These are phyloP conservation scores for Parascedosporium putredinis DNA, from an alignment of 2,329 filamentous ascomycete genomes.

Conservation along the genomic window DNA sequence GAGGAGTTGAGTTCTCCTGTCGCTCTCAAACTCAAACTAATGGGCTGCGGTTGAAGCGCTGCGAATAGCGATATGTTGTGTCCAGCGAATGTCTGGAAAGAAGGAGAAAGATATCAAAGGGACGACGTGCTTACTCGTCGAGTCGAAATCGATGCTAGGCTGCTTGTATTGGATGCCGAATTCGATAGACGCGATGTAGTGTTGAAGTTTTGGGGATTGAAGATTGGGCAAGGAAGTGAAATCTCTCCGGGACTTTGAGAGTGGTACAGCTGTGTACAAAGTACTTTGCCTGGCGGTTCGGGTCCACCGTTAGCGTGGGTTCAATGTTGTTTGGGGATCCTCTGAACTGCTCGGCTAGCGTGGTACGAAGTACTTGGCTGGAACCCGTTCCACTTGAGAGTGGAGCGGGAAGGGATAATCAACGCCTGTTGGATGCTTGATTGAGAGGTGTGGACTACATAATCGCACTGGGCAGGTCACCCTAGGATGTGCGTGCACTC, in stretches of 20 bases:
- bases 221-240: constrained; percentile 8
- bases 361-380: neutral
- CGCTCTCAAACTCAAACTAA: neutral
- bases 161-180: neutral
- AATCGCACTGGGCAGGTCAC: no score
- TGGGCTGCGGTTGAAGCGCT: no score
- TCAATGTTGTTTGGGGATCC: neutral
- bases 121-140: no score
- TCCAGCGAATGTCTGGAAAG: no score
- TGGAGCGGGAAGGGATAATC: no score
- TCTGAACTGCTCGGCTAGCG: neutral
- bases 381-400: no score
- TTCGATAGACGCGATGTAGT: neutral
- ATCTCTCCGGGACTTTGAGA: neutral
- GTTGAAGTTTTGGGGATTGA: neutral
- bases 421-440: no score
- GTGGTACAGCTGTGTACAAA: neutral
- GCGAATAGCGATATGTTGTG: no score
- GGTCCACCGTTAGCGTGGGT: neutral
- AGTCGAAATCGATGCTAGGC: neutral
- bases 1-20: no score
- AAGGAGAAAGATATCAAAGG: no score
- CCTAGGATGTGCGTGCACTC: no score
- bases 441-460: no score
- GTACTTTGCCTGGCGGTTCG: neutral